Evolutionary conservation across 1,284 basidiomycete species (phyloP), one percentile per base, ranked within the genome.

Genomic region (Apiotrichum brassicae): DNA sequence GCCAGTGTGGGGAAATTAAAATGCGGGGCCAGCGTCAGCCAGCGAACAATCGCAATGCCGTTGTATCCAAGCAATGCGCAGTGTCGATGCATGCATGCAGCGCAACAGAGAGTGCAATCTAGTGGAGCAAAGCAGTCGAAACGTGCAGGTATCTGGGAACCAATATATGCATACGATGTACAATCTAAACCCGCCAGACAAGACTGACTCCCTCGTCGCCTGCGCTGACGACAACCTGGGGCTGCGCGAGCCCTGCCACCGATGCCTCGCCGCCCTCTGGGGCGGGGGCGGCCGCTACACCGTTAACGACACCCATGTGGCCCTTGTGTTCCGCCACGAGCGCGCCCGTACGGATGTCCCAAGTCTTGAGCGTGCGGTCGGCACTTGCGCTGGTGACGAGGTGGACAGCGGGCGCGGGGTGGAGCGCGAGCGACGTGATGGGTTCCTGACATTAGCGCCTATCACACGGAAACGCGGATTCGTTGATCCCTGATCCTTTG

Each of bases 291-390:
- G 95, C 78, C 2, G 86, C 82, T 1, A 89, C 84, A 36, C 78
- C 81, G 32, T 95, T 80, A 2, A 98, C 79, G 3, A 87, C 81
- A 1, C 82, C 91, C 19, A 78, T 79, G 65, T 97, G 93, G 2
- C 93, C 94, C 43, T 81, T 83, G 69, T 95, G 87, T 46, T 83
- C 83, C 35, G 82, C 82, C 14, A 95, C 56, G 22, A 90, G 77
- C 4, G 80, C 76, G 0, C 93, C 92, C 2, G 85, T 88, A 36
- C 91, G 82, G 6, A 85, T 84, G 66, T 98, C 94, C 91, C 93
- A 97, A 3, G 92, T 95, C 57, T 82, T 83, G 51, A 97, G 76
- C 0, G 82, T 86, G 53, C 80, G 83, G 75, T 97, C 93, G 2
- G 88, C 86, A 11, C 87, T 92, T 0, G 79, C 86, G 3, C 89